Conservation (phyloP, 2,329 filamentous ascomycete genomes). For the Epichloe glyceriae region DNA sequence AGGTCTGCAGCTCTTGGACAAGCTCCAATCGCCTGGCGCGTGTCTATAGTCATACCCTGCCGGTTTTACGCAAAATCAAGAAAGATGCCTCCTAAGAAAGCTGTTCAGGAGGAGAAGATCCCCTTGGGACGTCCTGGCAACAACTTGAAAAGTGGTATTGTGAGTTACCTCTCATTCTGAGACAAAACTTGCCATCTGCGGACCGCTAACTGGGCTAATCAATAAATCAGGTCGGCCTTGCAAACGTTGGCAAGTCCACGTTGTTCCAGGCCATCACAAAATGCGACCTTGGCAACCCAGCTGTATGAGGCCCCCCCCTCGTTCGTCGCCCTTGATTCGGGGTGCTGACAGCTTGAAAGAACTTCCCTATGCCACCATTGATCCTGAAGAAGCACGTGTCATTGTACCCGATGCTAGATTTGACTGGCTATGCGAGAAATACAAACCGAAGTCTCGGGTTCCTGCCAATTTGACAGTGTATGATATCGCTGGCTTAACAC, state of each 20-base stretch:
- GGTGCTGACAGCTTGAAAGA: conserved; percentile 42
- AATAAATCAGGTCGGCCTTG: conserved; percentile 68
- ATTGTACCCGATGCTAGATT: conserved; percentile 92
- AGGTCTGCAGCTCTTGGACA: conserved; percentile 48
- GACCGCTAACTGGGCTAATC: conserved; percentile 4
- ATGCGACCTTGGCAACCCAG: conserved; percentile 91
- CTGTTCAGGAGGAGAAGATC: conserved; percentile 84
- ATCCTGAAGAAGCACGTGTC: conserved; percentile 95
- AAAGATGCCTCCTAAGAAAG: conserved; percentile 94
- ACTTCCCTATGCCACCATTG: conserved; percentile 99
- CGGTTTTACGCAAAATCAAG: conserved; percentile 49
- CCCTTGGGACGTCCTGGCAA: conserved; percentile 92
- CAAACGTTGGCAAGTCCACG: conserved; percentile 98
- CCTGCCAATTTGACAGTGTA: conserved; percentile 97
- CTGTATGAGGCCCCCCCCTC: conserved; percentile 45
- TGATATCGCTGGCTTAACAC: conserved; percentile 93
- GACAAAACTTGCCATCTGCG: no score
- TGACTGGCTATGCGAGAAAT: conserved; percentile 91
- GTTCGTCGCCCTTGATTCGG: conserved; percentile 21
- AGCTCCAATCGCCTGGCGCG: conserved; percentile 39
- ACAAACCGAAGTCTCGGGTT: conserved; percentile 95
- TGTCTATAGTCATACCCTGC: conserved; percentile 34
- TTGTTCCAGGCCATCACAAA: conserved; percentile 99
- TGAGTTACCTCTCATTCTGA: conserved; percentile 29
- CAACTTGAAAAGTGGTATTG: conserved; percentile 98